phyloP scores from a whole-genome alignment of 305 asterid species.

The Rubia peregrina region DNA sequence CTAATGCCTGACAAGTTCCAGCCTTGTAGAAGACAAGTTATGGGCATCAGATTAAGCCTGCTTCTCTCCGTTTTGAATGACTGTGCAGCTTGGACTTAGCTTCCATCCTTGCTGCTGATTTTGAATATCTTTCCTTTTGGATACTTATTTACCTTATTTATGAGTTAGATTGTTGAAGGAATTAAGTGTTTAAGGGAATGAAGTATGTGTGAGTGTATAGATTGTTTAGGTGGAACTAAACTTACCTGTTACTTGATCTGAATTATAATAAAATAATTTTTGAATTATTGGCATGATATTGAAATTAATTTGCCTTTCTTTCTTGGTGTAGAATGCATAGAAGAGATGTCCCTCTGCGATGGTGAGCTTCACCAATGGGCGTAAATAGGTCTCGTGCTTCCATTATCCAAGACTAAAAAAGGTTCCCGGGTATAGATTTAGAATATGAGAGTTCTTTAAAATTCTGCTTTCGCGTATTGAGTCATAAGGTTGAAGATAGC shows the following conservation, averaged over 20 bases:
- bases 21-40: too few relatives aligned
- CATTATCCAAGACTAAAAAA: conserved; percentile 45
- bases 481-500: conserved; percentile 29
- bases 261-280: conserved; percentile 8
- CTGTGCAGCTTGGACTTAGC: too few relatives aligned
- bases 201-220: background rate
- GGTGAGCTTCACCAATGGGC: conserved; percentile 27
- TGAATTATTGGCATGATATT: background rate
- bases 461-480: conserved; percentile 49
- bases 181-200: background rate
- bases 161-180: background rate
- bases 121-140: conserved; percentile 6
- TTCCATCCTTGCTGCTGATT: too few relatives aligned
- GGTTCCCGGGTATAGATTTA: conserved; percentile 33
- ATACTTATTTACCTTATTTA: background rate
- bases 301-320: conserved; percentile 10
- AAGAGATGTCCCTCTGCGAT: conserved; percentile 39
- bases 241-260: background rate
- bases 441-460: conserved; percentile 56
- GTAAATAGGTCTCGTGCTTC: conserved; percentile 51
- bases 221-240: background rate
- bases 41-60: too few relatives aligned
- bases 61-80: too few relatives aligned
- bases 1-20: too few relatives aligned
- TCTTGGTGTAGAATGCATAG: conserved; percentile 47